Base-by-base conservation (phyloP, 2,329 filamentous ascomycete genomes). In the Diaporthe eres region DNA sequence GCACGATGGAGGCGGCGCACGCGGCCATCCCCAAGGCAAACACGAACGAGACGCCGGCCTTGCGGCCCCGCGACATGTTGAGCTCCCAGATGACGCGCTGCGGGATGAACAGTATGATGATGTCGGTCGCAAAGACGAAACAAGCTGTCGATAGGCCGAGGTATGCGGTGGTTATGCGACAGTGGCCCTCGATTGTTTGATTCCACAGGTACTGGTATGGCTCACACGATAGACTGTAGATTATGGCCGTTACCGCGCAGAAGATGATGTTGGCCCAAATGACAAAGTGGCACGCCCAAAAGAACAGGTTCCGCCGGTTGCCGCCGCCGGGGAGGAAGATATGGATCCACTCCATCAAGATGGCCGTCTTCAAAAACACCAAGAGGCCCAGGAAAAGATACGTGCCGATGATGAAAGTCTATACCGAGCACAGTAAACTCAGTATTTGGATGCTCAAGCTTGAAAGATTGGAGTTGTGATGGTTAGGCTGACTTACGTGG, bases 71-170 rank as follows among this genome's bases (percentile, higher is more conserved):
- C 7, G 60, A 19, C 60, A 63, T 63, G n/a, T 63, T 63, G 60
- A 63, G 60, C 60, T 44, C 28, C 60, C 60, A 63, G 39, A 63
- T 63, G 39, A 63, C n/a, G 19, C 39, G 39, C 6, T 63, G 60
- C 10, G 60, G 60, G 39, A 63, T 63, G 60, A 63, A 5, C 12
- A 63, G 9, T 15, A 63, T 63, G 60, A 63, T 63, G 5, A 63
- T 42, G 39, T 63, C 60, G 60, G 60, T 44, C 39, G 39, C 7
- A n/a, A 63, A 63, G n/a, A 44, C 34, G 39, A 63, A 63, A 44
- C 60, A 28, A 3, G 39, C 60, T 15, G n/a, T n/a, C 39, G n/a
- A 31, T 9, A 63, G 39, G 39, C n/a, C 28, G 60, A 44, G 8
- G 60, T 44, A 28, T 15, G 13, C n/a, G 39, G n/a, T 63, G n/a